Base-by-base conservation (phyloP, 345 rosid species). In the Zanthoxylum bungeanum region DNA sequence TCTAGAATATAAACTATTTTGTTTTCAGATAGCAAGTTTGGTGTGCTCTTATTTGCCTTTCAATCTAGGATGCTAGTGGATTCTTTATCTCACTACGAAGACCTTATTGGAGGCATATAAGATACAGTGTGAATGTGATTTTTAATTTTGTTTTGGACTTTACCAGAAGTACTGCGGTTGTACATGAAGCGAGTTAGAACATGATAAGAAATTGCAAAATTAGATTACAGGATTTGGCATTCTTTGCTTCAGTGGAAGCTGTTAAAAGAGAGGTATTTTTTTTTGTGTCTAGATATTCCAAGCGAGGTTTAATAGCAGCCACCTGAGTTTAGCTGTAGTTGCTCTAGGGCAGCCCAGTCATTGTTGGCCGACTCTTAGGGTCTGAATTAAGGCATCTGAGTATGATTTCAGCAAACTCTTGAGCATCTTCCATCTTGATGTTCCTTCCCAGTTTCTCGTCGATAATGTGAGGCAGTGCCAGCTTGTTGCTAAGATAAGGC, bases 361-460 rank as follows among this genome's bases (percentile, higher is more conserved):
- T 84, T 5, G 74, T 74, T 28, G 80, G 81, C 16, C 83, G 61
- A 9, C 42, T 53, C 76, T 58, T 69, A 0, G 79, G 69, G 33
- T 76, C 66, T 14, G 55, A 36, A 30, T 58, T 6, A 19, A 78
- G 76, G 79, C 85, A 84, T 50, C n/a, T 36, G 24, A 51, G 56
- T 5, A 72, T 69, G 61, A 79, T 66, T 75, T 59, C 5, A 10
- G 79, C 76, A 11, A 78, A 76, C 24, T 72, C 60, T 4, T 65
- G 64, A 31, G 79, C 83, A 72, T 84, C 77, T 53, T 72, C 76
- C 3, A 69, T 46, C 2, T 71, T 66, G 9, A 78, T 57, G 47
- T 70, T 73, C 68, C 62, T 36, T 19, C 30, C 27, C 12, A 83
- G 76, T 69, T 74, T 81, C 78, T 67, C 56, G 77, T 81, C 83